Conservation (phyloP, 2,329 filamentous ascomycete species). For the Pleoardoris graminearum region DNA sequence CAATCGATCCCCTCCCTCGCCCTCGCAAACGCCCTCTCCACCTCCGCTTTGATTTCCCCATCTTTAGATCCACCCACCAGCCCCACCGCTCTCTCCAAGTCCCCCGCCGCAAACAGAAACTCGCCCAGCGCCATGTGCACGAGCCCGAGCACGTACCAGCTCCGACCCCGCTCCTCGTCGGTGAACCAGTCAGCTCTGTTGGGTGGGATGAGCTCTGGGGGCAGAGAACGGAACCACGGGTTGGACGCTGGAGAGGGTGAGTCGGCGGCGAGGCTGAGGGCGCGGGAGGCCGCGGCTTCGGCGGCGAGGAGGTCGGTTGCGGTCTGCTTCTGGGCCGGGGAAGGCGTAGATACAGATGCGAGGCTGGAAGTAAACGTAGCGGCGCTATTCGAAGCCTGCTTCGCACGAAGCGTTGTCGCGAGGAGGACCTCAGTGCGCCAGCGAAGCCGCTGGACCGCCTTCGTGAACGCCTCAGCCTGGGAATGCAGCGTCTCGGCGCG, state of each 20-base stretch:
- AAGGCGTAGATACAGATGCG: neutral
- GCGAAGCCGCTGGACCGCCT: conserved; percentile 31
- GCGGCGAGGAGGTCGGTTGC: conserved; percentile 29
- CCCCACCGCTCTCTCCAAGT: conserved; percentile 35
- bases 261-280: conserved; percentile 32
- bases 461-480: conserved; percentile 24
- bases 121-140: conserved; percentile 36
- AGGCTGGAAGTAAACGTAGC: no score
- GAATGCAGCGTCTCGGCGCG: conserved; percentile 32
- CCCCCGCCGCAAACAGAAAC: conserved; percentile 39
- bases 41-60: conserved; percentile 15
- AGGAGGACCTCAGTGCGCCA: conserved; percentile 35
- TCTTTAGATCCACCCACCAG: conserved; percentile 16
- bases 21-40: conserved; percentile 31
- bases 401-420: conserved; percentile 25
- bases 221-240: conserved; percentile 36
- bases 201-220: conserved; percentile 37
- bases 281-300: conserved; percentile 28
- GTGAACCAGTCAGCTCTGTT: conserved; percentile 36
- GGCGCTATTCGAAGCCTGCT: conserved; percentile 4
- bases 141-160: conserved; percentile 35
- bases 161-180: conserved; percentile 29
- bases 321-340: conserved; percentile 6
- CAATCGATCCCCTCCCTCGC: conserved; percentile 37
- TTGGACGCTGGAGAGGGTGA: conserved; percentile 31